Evolutionary conservation across 768 basidiomycete genomes (phyloP).

Genomic region (Leccinum subtestaceum): DNA sequence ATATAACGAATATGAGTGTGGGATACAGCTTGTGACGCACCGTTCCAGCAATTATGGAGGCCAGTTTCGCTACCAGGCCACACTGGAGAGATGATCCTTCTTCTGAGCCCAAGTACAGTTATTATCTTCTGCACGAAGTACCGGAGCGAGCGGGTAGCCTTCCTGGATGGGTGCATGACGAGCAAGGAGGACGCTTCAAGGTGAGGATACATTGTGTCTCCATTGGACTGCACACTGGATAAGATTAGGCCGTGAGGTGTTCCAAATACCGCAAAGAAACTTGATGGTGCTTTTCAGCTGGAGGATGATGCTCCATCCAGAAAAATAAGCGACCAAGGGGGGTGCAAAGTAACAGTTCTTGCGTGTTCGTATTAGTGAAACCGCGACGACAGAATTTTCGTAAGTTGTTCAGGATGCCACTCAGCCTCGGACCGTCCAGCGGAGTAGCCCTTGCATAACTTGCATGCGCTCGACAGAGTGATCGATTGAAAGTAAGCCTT

Average conservation of each 20-base stretch:
- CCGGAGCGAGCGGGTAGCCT: neutral
- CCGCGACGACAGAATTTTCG: neutral
- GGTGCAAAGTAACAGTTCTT: neutral
- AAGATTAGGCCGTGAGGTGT: slow-evolving; percentile 1
- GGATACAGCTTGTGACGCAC: slow-evolving; percentile 23
- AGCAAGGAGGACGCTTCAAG: neutral
- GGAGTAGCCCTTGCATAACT: neutral
- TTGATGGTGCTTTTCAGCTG: neutral
- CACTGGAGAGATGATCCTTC: slow-evolving; percentile 42
- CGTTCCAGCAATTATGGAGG: slow-evolving; percentile 50
- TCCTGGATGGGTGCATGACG: neutral
- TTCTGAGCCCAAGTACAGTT: slow-evolving; percentile 33
- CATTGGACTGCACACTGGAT: neutral
- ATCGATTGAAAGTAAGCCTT: neutral
- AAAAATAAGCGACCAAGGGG: slow-evolving; percentile 1
- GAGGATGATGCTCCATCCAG: neutral
- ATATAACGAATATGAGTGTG: neutral
- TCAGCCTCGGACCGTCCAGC: neutral
- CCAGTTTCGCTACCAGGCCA: slow-evolving; percentile 50
- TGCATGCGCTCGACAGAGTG: neutral
- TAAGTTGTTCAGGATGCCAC: neutral
- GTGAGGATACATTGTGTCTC: neutral
- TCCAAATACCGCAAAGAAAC: neutral
- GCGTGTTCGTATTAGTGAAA: neutral
- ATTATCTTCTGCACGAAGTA: neutral